These are phyloP conservation scores for Linum tenue DNA, from an alignment of 345 rosid species.

Conservation along the genomic window DNA sequence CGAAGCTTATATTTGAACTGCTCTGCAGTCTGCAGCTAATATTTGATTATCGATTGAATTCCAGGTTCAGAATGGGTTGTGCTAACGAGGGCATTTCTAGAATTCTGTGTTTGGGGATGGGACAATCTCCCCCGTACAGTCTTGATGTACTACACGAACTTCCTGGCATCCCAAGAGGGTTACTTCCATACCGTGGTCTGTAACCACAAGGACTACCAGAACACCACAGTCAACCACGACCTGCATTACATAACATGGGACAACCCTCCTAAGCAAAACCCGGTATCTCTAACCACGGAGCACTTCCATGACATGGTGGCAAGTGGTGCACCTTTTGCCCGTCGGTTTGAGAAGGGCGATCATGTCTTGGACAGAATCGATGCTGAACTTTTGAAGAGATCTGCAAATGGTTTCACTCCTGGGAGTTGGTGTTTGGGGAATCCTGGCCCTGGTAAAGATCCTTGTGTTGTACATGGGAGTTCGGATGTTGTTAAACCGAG, in stretches of 20 bases:
- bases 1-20: neutral
- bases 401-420: slow-evolving; percentile 29
- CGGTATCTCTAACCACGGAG: slow-evolving; percentile 40
- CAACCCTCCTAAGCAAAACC: slow-evolving; percentile 60
- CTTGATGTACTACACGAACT: slow-evolving; percentile 83
- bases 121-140: slow-evolving; percentile 91
- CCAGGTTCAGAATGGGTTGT: slow-evolving; percentile 76
- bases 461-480: slow-evolving; percentile 42
- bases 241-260: slow-evolving; percentile 76
- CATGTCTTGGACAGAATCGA: slow-evolving; percentile 58
- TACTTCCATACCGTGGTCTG: slow-evolving; percentile 89
- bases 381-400: slow-evolving; percentile 40
- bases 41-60: neutral
- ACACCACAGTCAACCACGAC: slow-evolving; percentile 75
- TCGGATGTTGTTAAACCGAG: slow-evolving; percentile 49
- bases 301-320: slow-evolving; percentile 62
- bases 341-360: slow-evolving; percentile 49
- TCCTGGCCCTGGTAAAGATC: slow-evolving; percentile 28
- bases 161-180: slow-evolving; percentile 70
- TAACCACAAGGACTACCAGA: slow-evolving; percentile 88
- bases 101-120: slow-evolving; percentile 92
- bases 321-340: slow-evolving; percentile 91
- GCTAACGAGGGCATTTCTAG: slow-evolving; percentile 71
- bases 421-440: slow-evolving; percentile 57
- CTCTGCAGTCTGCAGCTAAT: neutral